Base-by-base conservation (phyloP, 345 rosid species). In the Anacardium occidentale region DNA sequence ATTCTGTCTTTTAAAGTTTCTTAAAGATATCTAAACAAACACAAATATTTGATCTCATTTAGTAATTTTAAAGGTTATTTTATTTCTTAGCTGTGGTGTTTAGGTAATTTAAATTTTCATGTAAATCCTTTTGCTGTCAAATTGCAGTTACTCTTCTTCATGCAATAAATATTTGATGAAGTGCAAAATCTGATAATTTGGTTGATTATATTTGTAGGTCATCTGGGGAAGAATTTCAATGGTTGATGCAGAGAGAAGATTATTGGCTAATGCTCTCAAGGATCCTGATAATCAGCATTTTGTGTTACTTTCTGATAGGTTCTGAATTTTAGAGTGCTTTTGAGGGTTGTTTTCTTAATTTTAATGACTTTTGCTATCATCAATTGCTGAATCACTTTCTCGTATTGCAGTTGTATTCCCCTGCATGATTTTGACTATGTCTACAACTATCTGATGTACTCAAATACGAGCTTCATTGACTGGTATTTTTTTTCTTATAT, bases 251-350 rank as follows among this genome's bases (percentile, higher is more conserved):
- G 99, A 96, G 88, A 90, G 82, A 76, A 83, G 99, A 63, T 87
- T 96, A 66, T 69, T 96, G 74, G 99, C 95, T 5, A 85, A 78
- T 57, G 99, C 99, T 79, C 90, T 96, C 48, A 74, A 83, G 76
- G 97, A 96, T 87, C 90, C 88, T 71, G 93, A 93, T 44, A 96
- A 96, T 76, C 97, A 88, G 76, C 99, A 91, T 78, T 96, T 96
- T 85, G 93, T 96, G 72, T 86, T 96, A 73, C 98, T 96, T 69
- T 96, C 98, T 71, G 99, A 96, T 32, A 96, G 99, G 99, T 96
- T 55, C 22, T 24, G 15, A 25, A 64, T 69, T 75, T 15, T 50
- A 24, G 48, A 22, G 24, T 67, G 14, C 55, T 62, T 62, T 67
- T 56, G 22, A 54, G 50, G 3, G 37, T 26, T 61, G 25, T 22